Percentiles rank a stretch among this genome's conserved stretches.
These are phyloP conservation scores for Phytopythium cucurbitacearum DNA, from an alignment of 352 stramenopile species.

Conservation along the genomic window DNA sequence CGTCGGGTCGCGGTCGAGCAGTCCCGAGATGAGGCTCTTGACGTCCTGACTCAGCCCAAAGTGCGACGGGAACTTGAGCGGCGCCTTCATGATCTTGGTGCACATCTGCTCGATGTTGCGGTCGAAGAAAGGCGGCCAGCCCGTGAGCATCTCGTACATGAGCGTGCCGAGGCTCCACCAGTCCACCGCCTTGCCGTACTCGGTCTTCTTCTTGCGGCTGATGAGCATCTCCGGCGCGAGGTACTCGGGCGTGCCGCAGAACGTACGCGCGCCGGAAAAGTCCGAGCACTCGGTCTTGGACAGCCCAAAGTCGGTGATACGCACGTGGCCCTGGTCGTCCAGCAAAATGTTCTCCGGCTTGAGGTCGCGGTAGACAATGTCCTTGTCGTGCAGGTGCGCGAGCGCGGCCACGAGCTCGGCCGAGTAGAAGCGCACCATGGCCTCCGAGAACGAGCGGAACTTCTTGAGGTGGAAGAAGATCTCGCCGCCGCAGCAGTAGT, in stretches of 20 bases:
- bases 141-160: conserved; percentile 95
- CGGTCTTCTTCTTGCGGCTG: conserved; percentile 82
- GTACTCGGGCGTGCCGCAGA: conserved; percentile 88
- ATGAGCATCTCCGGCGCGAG: conserved; percentile 88
- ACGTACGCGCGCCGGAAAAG: conserved; percentile 80
- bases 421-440: conserved; percentile 90
- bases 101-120: conserved; percentile 91
- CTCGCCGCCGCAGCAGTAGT: conserved; percentile 88
- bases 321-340: conserved; percentile 89
- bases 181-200: conserved; percentile 91
- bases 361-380: conserved; percentile 93
- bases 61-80: conserved; percentile 83
- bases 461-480: conserved; percentile 93
- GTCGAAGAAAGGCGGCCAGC: conserved; percentile 92
- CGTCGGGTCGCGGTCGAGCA: conserved; percentile 67
- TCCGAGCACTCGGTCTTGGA: conserved; percentile 86
- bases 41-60: conserved; percentile 72
- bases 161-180: conserved; percentile 94
- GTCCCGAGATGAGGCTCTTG: conserved; percentile 73
- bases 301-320: conserved; percentile 92
- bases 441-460: conserved; percentile 86
- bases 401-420: conserved; percentile 91
- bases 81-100: conserved; percentile 88
- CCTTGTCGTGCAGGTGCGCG: conserved; percentile 85
- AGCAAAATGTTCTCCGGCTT: conserved; percentile 94